Evolutionary conservation across 768 basidiomycete species (phyloP).

Genomic region (Agrocybe chaxingu): DNA sequence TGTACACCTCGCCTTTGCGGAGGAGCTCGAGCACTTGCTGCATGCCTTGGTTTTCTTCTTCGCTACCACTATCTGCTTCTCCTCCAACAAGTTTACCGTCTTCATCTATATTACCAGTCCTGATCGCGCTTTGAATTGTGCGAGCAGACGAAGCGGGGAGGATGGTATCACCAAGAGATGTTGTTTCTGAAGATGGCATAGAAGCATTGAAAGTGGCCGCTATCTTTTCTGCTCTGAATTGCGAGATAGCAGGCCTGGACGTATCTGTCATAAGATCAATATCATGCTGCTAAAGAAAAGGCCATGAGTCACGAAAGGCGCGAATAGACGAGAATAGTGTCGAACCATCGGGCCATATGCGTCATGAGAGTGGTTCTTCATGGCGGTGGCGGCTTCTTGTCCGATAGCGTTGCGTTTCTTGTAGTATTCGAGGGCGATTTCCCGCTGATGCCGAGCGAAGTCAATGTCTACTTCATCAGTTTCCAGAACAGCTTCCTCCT

Average conservation of each 20-base stretch:
- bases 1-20: slow-evolving; percentile 48
- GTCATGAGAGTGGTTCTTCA: slow-evolving; percentile 44
- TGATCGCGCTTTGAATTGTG: slow-evolving; percentile 49
- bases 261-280: slow-evolving; percentile 6
- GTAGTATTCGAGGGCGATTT: slow-evolving; percentile 71
- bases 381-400: slow-evolving; percentile 46
- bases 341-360: slow-evolving; percentile 41
- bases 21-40: slow-evolving; percentile 53
- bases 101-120: slow-evolving; percentile 52
- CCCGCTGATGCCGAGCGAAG: slow-evolving; percentile 65
- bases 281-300: slow-evolving; percentile 7
- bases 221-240: slow-evolving; percentile 60
- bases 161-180: slow-evolving; percentile 39
- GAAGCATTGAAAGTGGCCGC: slow-evolving; percentile 46
- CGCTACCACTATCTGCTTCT: slow-evolving; percentile 54
- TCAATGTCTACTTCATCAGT: slow-evolving; percentile 59
- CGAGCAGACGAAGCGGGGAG: slow-evolving; percentile 43
- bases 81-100: slow-evolving; percentile 47
- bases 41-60: slow-evolving; percentile 46
- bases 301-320: background rate
- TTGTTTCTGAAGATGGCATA: slow-evolving; percentile 17
- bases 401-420: slow-evolving; percentile 57
- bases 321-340: slow-evolving; percentile 20
- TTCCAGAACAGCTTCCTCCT: slow-evolving; percentile 32
- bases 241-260: slow-evolving; percentile 54